phyloP scores from a whole-genome alignment of 2,329 filamentous ascomycete species.

The Xylariaceae sp. region DNA sequence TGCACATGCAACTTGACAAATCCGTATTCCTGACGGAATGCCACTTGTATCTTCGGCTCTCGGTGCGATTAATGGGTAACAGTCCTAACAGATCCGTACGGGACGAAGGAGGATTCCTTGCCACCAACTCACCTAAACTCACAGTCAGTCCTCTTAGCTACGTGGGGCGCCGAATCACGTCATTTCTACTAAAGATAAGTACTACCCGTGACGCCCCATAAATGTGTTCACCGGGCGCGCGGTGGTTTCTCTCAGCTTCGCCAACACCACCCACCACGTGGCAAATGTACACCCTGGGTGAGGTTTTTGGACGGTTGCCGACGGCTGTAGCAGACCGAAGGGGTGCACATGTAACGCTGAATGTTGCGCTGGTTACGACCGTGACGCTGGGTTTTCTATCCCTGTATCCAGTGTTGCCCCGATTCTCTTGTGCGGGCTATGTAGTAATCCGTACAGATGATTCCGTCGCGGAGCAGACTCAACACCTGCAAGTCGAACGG shows the following conservation, averaged over 20 bases:
- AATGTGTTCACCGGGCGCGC: no score
- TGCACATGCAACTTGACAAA: no score
- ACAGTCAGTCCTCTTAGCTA: background rate
- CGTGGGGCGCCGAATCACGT: constrained; percentile 26
- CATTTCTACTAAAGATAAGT: constrained; percentile 20
- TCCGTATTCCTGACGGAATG: no score
- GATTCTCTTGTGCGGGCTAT: no score
- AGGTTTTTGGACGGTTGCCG: background rate
- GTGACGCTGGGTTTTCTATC: background rate
- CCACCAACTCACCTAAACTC: background rate
- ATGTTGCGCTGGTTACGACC: background rate
- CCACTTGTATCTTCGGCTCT: no score
- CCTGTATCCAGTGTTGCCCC: no score
- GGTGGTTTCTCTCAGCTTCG: background rate
- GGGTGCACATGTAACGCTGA: background rate
- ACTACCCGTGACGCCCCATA: background rate
- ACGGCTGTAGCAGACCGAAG: background rate
- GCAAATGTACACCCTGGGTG: background rate
- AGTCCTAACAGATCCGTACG: background rate
- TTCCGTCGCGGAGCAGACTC: no score
- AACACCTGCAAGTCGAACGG: no score
- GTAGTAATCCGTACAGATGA: no score
- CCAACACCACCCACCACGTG: background rate
- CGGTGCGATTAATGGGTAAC: background rate
- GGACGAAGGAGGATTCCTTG: background rate